Evolutionary conservation across 2,329 filamentous ascomycete species (phyloP).

Genomic region (Penicillium sp.): DNA sequence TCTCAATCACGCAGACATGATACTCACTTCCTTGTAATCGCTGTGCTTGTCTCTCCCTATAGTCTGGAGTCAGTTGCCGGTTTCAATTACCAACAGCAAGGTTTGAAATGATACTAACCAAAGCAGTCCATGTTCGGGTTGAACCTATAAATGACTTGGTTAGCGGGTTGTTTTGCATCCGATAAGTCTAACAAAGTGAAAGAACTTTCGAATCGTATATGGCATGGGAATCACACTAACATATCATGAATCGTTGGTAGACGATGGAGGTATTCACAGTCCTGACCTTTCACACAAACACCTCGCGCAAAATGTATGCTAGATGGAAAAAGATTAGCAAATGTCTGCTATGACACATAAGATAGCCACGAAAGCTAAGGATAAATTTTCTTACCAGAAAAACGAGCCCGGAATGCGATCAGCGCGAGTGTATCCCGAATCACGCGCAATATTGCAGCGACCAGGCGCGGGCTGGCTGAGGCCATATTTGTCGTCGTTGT

Average conservation of each 20-base stretch:
- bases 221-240: constrained; percentile 39
- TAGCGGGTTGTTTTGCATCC: not conserved
- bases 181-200: not conserved
- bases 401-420: constrained; percentile 76
- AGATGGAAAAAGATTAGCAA: not conserved
- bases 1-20: not conserved
- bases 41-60: constrained; percentile 19
- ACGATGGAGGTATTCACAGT: constrained; percentile 92
- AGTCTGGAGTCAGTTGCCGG: not conserved
- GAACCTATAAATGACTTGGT: constrained; percentile 47
- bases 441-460: constrained; percentile 80
- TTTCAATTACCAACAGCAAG: not conserved
- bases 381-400: constrained; percentile 60
- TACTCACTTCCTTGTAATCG: constrained; percentile 20
- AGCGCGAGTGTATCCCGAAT: constrained; percentile 74
- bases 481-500: constrained; percentile 86
- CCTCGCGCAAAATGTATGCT: constrained; percentile 17
- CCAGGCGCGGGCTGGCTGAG: constrained; percentile 78
- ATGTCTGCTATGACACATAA: constrained; percentile 70
- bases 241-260: constrained; percentile 77
- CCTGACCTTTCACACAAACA: constrained; percentile 69
- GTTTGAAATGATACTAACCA: constrained; percentile 75
- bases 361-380: constrained; percentile 39
- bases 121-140: constrained; percentile 96
- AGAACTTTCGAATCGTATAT: not conserved